Conservation (phyloP, 768 basidiomycete genomes). For the Suillus subluteus region DNA sequence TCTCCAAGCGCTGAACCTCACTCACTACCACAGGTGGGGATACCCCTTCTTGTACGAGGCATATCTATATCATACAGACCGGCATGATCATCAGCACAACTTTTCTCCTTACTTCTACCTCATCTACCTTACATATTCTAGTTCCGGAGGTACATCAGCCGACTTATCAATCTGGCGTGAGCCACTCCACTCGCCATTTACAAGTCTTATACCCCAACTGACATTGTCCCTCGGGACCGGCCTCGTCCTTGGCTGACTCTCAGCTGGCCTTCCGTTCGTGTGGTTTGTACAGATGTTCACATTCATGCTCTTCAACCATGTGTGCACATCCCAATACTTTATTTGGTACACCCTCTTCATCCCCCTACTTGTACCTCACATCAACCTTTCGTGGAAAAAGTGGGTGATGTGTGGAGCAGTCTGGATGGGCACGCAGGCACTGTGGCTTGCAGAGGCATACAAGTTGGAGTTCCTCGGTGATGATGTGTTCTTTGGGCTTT, state of each 20-base stretch:
- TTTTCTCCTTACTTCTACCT: constrained; percentile 98
- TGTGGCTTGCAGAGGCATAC: constrained; percentile 94
- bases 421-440: constrained; percentile 80
- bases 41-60: constrained; percentile 89
- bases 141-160: constrained; percentile 19
- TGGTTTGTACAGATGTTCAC: constrained; percentile 91
- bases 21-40: constrained; percentile 74
- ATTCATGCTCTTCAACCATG: constrained; percentile 98
- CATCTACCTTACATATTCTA: constrained; percentile 85
- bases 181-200: constrained; percentile 70
- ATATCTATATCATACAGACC: constrained; percentile 88
- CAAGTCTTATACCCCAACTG: constrained; percentile 87
- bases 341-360: constrained; percentile 94
- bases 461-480: constrained; percentile 85
- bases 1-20: constrained; percentile 6
- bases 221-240: constrained; percentile 71
- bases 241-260: constrained; percentile 63
- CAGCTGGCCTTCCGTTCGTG: constrained; percentile 69
- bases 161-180: constrained; percentile 40
- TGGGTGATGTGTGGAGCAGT: constrained; percentile 47
- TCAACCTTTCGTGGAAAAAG: constrained; percentile 53
- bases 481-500: constrained; percentile 72
- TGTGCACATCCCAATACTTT: constrained; percentile 99
- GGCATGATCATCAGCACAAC: constrained; percentile 96
- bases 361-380: constrained; percentile 74